phyloP scores from a whole-genome alignment of 345 rosid species.

The Eucalyptus globulus region DNA sequence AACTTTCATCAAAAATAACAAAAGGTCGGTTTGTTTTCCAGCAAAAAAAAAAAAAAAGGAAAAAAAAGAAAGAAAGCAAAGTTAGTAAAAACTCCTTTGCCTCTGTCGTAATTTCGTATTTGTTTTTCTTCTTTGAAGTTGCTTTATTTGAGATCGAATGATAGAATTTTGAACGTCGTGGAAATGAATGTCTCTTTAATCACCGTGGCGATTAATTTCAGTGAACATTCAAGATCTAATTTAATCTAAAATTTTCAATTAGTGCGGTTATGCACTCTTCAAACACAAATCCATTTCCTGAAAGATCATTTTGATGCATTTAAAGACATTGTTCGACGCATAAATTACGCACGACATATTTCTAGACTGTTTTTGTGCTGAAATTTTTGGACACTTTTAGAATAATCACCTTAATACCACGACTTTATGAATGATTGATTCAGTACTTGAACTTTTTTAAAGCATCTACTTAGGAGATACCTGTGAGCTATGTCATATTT shows the following conservation, averaged over 20 bases:
- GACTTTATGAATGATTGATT: not conserved
- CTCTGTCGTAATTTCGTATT: not conserved
- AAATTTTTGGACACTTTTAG: not conserved
- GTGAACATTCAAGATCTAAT: not conserved
- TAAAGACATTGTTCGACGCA: fast-evolving
- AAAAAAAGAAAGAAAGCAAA: fast-evolving
- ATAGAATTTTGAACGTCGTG: fast-evolving
- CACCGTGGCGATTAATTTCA: not conserved
- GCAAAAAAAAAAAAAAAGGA: not conserved
- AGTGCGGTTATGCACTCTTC: not conserved
- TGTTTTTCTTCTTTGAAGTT: not conserved
- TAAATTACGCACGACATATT: fast-evolving
- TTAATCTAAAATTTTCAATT: not conserved
- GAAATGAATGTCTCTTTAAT: not conserved
- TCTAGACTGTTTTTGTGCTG: not conserved
- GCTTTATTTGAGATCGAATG: not conserved
- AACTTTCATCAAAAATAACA: not conserved
- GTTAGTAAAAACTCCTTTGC: not conserved
- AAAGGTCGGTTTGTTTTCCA: not conserved
- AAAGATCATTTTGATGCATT: not conserved
- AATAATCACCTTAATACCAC: not conserved
- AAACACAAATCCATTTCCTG: fast-evolving
- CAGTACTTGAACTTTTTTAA: not conserved
- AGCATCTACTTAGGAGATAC: not conserved
- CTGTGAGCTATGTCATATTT: not conserved